A percentile compares a stretch with the other conserved stretches of the same genome.
Conservation (phyloP, 2,329 filamentous ascomycete species). For the Talaromyces albobiverticillius region DNA sequence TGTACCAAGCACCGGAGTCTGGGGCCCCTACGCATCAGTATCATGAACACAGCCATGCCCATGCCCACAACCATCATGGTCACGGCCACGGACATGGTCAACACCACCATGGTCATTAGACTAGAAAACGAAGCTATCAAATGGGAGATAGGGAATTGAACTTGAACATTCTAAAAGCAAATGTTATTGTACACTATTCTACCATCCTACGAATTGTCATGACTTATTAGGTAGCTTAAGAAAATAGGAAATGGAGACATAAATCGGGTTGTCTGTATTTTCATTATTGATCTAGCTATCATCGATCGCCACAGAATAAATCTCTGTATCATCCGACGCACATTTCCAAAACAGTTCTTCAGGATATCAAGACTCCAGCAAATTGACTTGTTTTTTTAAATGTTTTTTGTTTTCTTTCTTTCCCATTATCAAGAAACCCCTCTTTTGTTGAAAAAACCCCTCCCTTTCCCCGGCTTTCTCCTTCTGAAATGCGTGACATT, state of each 20-base stretch:
- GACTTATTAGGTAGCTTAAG: too few relatives aligned
- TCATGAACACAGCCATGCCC: neutral
- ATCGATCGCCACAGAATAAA: too few relatives aligned
- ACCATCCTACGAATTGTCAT: too few relatives aligned
- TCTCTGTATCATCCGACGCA: too few relatives aligned
- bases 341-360: too few relatives aligned
- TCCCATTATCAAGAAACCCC: too few relatives aligned
- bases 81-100: conserved; percentile 7
- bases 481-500: conserved; percentile 27
- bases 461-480: conserved; percentile 13
- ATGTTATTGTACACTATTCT: neutral
- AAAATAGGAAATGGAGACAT: too few relatives aligned
- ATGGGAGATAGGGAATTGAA: neutral
- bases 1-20: conserved; percentile 19
- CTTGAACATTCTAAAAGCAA: neutral
- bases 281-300: too few relatives aligned
- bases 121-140: neutral
- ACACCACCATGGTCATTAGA: conserved; percentile 10
- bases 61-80: conserved; percentile 6
- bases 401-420: too few relatives aligned
- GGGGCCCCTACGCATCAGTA: conserved; percentile 6
- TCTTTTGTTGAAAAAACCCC: too few relatives aligned
- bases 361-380: too few relatives aligned
- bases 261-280: neutral
- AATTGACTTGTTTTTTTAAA: too few relatives aligned